Conservation (phyloP, 2,329 filamentous ascomycete species). For the Nemania sp. region DNA sequence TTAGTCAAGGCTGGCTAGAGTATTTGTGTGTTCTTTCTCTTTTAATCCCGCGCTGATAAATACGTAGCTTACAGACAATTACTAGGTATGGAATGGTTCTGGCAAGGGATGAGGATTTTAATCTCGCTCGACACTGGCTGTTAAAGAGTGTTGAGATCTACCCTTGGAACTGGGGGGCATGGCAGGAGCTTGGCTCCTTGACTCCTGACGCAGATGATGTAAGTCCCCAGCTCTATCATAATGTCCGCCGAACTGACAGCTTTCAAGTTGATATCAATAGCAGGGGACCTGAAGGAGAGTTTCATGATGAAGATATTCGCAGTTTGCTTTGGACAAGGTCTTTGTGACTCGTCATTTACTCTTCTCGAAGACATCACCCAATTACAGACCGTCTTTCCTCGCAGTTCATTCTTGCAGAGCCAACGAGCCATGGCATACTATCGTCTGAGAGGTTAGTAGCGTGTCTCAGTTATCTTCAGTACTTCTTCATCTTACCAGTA, state of each 20-base stretch:
- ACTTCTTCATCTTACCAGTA: background rate
- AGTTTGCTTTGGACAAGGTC: background rate
- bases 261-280: background rate
- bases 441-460: background rate
- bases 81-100: constrained; percentile 5
- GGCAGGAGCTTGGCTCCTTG: background rate
- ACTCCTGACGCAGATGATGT: background rate
- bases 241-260: background rate
- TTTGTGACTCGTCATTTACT: background rate
- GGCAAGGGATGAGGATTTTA: background rate
- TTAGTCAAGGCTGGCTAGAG: constrained; percentile 7
- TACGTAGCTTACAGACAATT: background rate
- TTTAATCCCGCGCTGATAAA: background rate
- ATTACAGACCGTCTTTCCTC: background rate
- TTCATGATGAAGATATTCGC: constrained; percentile 1
- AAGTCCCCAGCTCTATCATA: background rate
- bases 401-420: background rate
- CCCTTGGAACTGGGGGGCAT: constrained; percentile 6
- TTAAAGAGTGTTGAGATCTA: constrained; percentile 7
- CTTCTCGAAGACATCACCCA: constrained; percentile 5
- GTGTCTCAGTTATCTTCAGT: background rate
- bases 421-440: constrained; percentile 1
- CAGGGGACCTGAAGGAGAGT: background rate
- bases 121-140: background rate
- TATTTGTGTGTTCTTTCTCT: background rate